Evolutionary conservation across 1,284 basidiomycete genomes (phyloP), one percentile per base, ranked within the genome.

Genomic region (Malassezia furfur): DNA sequence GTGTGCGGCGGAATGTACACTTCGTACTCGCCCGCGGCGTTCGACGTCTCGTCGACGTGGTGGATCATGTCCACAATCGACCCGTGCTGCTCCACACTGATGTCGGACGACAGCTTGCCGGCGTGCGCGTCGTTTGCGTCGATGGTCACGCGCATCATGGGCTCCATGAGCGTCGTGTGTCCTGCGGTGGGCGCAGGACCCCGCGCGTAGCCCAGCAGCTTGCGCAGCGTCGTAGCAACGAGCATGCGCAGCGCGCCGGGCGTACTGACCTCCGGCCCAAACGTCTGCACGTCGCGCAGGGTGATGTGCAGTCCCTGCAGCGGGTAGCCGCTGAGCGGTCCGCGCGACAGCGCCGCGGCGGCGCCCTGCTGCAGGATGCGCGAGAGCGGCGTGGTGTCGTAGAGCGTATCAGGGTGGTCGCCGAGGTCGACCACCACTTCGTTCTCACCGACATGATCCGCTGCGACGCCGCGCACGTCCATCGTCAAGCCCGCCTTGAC

Each of bases 1-100:
- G 72, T 37, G 78, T 79, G 77, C 0, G 87, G 82, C 11, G 87
- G 87, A 9, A 88, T 76, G 67, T 87, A 88, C 3, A 86, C 77
- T 5, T 78, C 70, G 12, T 80, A 78, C 39, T 79, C 17, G 11
- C 6, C 67, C 72, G 2, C 77, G 65, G 85, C 67, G 83, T 86
- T 48, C 87, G 81, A 14, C 85, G 81, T 65, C 82, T 84, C 52
- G 3, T 41, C 51, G 0, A 14, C 31, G 25, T 41, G 25, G 32
- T 67, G 68, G 3, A 62, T 47, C 12, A 74, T 67, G 7, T 70
- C 66, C 8, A 61, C 38, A 14, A 74, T 66, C 12, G 57, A 21
- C 1, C 67, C 71, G 28, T 59, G 56, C 49, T 74, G 71, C 50
- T 69, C 67, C 35, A 60, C 54, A 3, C 64, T 68, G 39, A 74